Conservation (phyloP, 441 rosid species). For the Theobroma grandiflorum region DNA sequence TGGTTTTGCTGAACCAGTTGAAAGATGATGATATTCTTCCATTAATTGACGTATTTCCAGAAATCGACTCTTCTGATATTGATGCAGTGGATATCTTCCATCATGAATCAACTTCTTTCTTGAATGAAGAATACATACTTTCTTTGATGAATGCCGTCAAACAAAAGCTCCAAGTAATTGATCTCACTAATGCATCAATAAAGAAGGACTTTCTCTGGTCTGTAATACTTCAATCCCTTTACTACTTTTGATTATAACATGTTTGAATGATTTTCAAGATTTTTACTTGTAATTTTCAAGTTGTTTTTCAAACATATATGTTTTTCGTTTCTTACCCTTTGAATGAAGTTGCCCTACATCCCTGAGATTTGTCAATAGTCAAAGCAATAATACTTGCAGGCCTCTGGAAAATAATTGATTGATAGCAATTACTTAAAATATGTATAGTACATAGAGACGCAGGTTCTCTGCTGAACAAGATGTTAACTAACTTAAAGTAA, state of each 20-base stretch:
- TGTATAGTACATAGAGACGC: neutral
- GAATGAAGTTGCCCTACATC: neutral
- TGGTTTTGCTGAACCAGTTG: slow-evolving; percentile 49
- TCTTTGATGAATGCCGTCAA: slow-evolving; percentile 46
- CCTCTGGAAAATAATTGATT: neutral
- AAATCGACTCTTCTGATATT: slow-evolving; percentile 38
- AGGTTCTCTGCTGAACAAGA: neutral
- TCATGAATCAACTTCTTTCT: slow-evolving; percentile 35
- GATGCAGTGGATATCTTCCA: slow-evolving; percentile 44
- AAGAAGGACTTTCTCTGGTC: slow-evolving; percentile 48
- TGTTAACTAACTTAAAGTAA: neutral
- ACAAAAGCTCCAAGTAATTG: slow-evolving; percentile 48
- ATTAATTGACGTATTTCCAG: slow-evolving; percentile 44
- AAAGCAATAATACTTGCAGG: too few relatives aligned
- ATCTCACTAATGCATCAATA: slow-evolving; percentile 43
- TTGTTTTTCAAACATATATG: neutral
- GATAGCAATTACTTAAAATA: neutral
- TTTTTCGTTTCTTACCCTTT: neutral
- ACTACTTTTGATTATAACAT: neutral
- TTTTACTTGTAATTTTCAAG: neutral
- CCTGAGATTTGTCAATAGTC: neutral
- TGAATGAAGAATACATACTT: slow-evolving; percentile 46
- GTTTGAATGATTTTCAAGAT: slow-evolving; percentile 8
- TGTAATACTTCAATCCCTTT: slow-evolving; percentile 23
- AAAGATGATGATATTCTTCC: slow-evolving; percentile 47